These are phyloP conservation scores for Spirogloea muscicola DNA, from an alignment of 139 green algal genomes.

Conservation along the genomic window DNA sequence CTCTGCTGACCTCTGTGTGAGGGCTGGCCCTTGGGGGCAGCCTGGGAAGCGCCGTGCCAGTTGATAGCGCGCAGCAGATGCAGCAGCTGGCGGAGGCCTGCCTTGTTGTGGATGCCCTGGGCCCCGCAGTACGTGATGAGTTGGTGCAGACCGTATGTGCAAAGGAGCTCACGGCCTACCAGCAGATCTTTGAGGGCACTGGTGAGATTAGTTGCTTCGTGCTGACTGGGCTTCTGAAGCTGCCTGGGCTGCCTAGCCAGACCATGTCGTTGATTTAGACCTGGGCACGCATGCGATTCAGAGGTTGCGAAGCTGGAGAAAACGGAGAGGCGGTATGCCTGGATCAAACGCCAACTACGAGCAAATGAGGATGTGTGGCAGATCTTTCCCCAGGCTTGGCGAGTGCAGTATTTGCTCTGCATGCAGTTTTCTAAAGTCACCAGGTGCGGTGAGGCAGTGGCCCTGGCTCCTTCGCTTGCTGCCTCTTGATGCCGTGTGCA, in stretches of 20 bases:
- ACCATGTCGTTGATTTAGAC: not conserved
- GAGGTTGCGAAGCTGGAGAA: constrained; percentile 81
- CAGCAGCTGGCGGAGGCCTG: constrained; percentile 84
- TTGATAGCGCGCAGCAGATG: constrained; percentile 56
- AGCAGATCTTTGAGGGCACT: constrained; percentile 69
- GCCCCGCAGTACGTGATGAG: constrained; percentile 75
- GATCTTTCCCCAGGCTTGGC: constrained; percentile 87
- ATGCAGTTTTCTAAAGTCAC: constrained; percentile 90
- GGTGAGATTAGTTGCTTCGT: too few species aligned
- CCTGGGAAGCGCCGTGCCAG: too few species aligned
- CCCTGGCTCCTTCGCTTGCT: too few species aligned
- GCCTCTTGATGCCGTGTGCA: too few species aligned
- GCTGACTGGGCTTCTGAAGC: too few species aligned
- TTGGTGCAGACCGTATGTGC: constrained; percentile 82
- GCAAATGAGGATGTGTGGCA: constrained; percentile 68
- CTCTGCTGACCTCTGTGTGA: too few species aligned
- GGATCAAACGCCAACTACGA: constrained; percentile 60
- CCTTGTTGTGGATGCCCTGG: constrained; percentile 85
- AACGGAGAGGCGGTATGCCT: constrained; percentile 82
- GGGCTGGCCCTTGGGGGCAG: too few species aligned
- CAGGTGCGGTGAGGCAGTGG: too few species aligned
- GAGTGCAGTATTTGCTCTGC: constrained; percentile 76
- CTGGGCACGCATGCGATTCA: constrained; percentile 13
- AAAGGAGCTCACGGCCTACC: constrained; percentile 84
- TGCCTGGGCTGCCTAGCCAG: too few species aligned